Evolutionary conservation across 2,329 filamentous ascomycete genomes (phyloP), one percentile per base, ranked within the genome.

Genomic region (Falciphora oryzae): DNA sequence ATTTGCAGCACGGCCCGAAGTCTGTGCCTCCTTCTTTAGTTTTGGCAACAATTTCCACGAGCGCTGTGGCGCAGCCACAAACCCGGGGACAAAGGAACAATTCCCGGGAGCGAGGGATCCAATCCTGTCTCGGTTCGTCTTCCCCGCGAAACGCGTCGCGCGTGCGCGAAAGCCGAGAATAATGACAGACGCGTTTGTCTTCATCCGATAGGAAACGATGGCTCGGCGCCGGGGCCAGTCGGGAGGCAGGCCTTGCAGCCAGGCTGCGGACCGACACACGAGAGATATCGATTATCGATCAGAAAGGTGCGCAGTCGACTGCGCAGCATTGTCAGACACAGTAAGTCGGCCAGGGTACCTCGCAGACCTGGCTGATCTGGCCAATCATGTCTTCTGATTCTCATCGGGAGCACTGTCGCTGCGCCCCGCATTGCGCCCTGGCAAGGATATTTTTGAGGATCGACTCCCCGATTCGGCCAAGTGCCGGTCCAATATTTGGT

Each of bases 371-470:
- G 38, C 44, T 53, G 44, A 10, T 2, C 22, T 11, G 44, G 44
- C 44, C 44, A 53, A 53, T 53, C 22, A 53, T 25, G 22, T 22
- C 22, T 3, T 4, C 4, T 11, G 16, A 4, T 53, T 25, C 44
- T 22, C 22, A 2, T 11, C 38, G 18, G 44, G 18, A 53, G 22
- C 44, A 53, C 44, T 53, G 44, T 22, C 44, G 44, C 44, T 53
- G 44, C 44, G 44, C 44, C 44, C 44, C 44, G 44, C 44, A 53
- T 53, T 53, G 44, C 44, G 44, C 44, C 44, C 44, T 53, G 44
- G 10, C 22, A 25, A 10, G 44, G 44, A 25, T 53, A 53, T 53
- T 53, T 53, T 53, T 53, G 44, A 53, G 11, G 22, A n/a, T n/a
- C 44, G 44, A 53, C 18, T 25, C 10, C 44, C 44, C 44, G 44